Evolutionary conservation across 345 rosid species (phyloP), one percentile per base, ranked within the genome.

Genomic region (Anacardium occidentale): DNA sequence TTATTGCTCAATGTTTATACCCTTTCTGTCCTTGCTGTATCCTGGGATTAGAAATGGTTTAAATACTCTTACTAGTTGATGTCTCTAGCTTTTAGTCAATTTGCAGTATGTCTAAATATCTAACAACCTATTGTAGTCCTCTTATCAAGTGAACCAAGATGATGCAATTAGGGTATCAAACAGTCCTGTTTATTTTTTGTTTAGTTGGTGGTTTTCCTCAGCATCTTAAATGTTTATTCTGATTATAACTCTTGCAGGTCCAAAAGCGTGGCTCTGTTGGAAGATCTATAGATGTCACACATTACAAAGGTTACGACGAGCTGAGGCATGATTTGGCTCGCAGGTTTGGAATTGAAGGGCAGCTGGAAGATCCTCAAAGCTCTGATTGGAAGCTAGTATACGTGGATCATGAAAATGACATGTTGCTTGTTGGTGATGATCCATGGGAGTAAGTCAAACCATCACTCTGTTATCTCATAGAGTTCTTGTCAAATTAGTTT

Each of bases 191-290:
- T 3, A 1, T 29, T 29, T 29, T 29, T 29, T 29, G 2, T 53
- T 13, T 10, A n/a, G n/a, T n/a, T n/a, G n/a, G n/a, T 62, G 34
- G 10, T 21, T 17, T 22, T 62, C 34, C 10, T 8, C 13, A 17
- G 20, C n/a, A 8, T 61, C 34, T 61, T 48, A 50, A 40, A 51
- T 62, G 20, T 12, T 40, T 44, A 58, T 56, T 4, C 44, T 9
- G 17, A 18, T 73, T 29, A 71, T 22, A 76, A 44, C 51, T 51
- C 40, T n/a, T 84, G 60, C 77, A 90, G 93, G 96, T 88, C 22
- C 82, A 90, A 67, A 90, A 88, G 75, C 91, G 96, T 6, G 96
- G 96, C 77, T 88, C 93, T 64, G 93, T 88, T 42, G 96, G 96
- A 68, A 80, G 96, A 79, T 90, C 91, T 2, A 85, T 88, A 14